Percentiles rank a stretch among this genome's conserved stretches.
phyloP scores from a whole-genome alignment of 2,329 filamentous ascomycete genomes.

The Talaromyces sp. region DNA sequence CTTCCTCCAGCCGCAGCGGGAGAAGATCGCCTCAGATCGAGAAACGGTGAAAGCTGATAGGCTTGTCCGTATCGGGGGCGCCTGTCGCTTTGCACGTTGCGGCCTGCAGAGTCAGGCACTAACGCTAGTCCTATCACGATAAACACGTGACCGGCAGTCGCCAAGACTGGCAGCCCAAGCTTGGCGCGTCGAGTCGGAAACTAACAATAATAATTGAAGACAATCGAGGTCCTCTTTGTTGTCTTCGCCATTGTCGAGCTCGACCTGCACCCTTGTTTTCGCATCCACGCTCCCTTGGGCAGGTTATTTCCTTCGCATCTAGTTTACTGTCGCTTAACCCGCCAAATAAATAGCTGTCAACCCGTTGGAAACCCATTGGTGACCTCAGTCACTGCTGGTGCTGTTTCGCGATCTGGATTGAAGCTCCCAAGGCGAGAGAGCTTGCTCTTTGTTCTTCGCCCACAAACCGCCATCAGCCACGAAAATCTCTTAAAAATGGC shows the following conservation, averaged over 20 bases:
- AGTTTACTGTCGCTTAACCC: neutral
- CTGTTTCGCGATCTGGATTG: neutral
- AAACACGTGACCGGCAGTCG: conserved; percentile 9
- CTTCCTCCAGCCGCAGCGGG: neutral
- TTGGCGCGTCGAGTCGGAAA: neutral
- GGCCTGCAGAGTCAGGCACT: neutral
- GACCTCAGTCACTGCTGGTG: no score
- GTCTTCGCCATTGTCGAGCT: no score
- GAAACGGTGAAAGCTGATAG: no score
- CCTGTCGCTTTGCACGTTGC: no score
- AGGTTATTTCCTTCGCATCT: neutral
- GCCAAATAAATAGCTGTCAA: neutral
- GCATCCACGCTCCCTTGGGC: neutral
- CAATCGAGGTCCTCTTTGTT: neutral
- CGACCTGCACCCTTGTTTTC: neutral
- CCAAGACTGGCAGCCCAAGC: conserved; percentile 1
- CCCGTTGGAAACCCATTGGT: neutral
- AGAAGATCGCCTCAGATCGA: neutral
- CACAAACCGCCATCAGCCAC: neutral
- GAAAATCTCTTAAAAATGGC: conserved; percentile 21
- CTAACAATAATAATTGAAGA: neutral
- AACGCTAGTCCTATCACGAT: neutral
- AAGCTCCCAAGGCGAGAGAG: neutral
- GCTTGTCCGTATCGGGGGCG: no score
- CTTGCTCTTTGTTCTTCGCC: neutral